phyloP scores from a whole-genome alignment of 805 yeast species.

The Saccharomycopsis amapae region DNA sequence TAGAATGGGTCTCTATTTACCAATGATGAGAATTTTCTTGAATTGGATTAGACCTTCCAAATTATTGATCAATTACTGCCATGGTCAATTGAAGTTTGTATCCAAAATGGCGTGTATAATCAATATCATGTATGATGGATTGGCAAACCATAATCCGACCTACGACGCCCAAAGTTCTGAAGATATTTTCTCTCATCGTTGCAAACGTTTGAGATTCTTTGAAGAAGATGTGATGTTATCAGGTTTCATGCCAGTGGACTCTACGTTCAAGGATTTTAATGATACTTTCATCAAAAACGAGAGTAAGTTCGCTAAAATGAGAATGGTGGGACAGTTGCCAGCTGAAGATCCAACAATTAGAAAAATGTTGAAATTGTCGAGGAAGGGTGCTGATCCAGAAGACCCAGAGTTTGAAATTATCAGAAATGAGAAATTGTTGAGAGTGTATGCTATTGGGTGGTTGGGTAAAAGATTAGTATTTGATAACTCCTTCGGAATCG shows the following conservation, averaged over 20 bases:
- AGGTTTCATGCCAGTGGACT: conserved; percentile 51
- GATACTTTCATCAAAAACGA: conserved; percentile 41
- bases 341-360: conserved; percentile 6
- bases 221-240: conserved; percentile 57
- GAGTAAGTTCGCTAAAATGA: conserved; percentile 27
- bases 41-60: conserved; percentile 53
- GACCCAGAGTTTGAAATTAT: neutral
- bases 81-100: conserved; percentile 29
- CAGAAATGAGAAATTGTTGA: conserved; percentile 8
- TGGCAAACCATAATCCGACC: neutral
- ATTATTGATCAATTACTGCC: conserved; percentile 33
- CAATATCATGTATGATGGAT: conserved; percentile 26
- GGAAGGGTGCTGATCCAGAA: conserved; percentile 1
- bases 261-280: conserved; percentile 49
- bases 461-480: conserved; percentile 11
- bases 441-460: conserved; percentile 17
- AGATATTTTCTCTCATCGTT: conserved; percentile 27
- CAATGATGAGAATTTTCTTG: conserved; percentile 41
- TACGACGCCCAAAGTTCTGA: neutral
- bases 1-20: conserved; percentile 26
- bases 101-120: conserved; percentile 27
- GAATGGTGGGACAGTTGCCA: conserved; percentile 31
- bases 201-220: conserved; percentile 47
- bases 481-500: conserved; percentile 6
- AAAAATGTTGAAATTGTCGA: neutral